Evolutionary conservation across 2,329 filamentous ascomycete genomes (phyloP).

Genomic region (Coniella vitis): DNA sequence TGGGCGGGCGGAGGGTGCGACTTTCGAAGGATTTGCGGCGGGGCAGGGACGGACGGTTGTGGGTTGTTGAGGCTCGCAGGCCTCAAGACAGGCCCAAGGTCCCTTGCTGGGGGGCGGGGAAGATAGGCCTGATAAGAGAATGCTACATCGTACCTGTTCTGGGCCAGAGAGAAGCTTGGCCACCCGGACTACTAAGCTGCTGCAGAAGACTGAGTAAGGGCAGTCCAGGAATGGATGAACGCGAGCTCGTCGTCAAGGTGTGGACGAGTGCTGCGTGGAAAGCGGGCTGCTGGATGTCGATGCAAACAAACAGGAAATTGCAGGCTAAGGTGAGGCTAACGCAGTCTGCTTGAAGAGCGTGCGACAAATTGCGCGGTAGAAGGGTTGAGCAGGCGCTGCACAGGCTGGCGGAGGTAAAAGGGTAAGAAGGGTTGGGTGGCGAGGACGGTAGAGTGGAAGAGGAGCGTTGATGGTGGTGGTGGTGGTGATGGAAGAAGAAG

Average conservation of each 20-base stretch:
- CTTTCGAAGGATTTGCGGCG: conserved; percentile 14
- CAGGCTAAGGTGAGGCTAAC: background rate
- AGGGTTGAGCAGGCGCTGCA: background rate
- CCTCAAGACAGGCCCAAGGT: background rate
- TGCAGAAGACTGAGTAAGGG: too few relatives aligned
- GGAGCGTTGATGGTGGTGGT: conserved; percentile 11
- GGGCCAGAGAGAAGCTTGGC: background rate
- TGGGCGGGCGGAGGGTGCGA: background rate
- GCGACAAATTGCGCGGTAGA: background rate
- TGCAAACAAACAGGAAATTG: background rate
- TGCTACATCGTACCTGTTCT: background rate
- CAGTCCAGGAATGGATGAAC: too few relatives aligned
- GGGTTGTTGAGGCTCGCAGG: conserved; percentile 7
- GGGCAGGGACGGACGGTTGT: conserved; percentile 8
- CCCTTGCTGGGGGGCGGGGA: conserved; percentile 10
- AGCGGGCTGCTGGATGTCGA: background rate
- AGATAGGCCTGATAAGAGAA: conserved; percentile 13
- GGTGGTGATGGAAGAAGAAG: conserved; percentile 14
- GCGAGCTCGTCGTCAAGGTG: too few relatives aligned
- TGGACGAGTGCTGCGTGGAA: too few relatives aligned
- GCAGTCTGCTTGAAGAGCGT: background rate
- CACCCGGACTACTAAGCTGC: background rate
- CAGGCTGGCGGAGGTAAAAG: background rate
- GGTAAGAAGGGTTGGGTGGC: conserved; percentile 6
- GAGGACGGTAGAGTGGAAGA: conserved; percentile 7